Base-by-base conservation (phyloP, 176 grass and related monocot genomes). In the Cocos nucifera region DNA sequence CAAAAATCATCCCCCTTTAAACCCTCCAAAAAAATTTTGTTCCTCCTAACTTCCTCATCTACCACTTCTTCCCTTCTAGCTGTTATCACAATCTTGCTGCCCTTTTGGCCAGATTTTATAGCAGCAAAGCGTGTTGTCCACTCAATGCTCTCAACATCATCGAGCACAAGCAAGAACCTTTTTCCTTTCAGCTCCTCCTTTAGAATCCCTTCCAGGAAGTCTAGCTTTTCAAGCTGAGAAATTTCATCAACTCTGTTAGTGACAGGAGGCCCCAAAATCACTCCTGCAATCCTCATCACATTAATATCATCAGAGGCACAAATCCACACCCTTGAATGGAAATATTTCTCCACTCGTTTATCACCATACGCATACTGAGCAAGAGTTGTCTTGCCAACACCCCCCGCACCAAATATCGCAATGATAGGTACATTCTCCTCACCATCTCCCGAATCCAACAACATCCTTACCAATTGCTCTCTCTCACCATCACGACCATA, bases 101-200 rank as follows among this genome's bases (percentile, higher is more conserved):
- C 79, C 22, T 51, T 73, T 23, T 44, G 3, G 18, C 58, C 72
- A 32, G 17, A 71, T 86, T 76, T 82, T 57, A 86, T 12, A 8
- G 83, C 73, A 20, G 83, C 83, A 17, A 86, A 66, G 27, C 77
- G 24, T 17, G 69, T 86, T 12, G 60, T 59, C 83, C 78, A 86
- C 4, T 79, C 63, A 49, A 54, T 39, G 15, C 9, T 65, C 23
- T 75, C 25, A 28, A 82, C 62, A 69, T 87, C 79, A 82, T 87
- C 84, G 63, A 87, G 28, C 30, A 87, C 75, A 61, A 87, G 29
- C 22, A 80, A 50, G 69, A 85, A 85, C 8, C 63, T 65, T 73
- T 65, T 54, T 23, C 21, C 12, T 1, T 22, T 29, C 75, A 87
- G 71, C 27, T 54, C 28, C 65, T 57, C 51, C 19, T 59, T 72